phyloP scores from a whole-genome alignment of 2,329 filamentous ascomycete species.

The Tolypocladium tundrense region DNA sequence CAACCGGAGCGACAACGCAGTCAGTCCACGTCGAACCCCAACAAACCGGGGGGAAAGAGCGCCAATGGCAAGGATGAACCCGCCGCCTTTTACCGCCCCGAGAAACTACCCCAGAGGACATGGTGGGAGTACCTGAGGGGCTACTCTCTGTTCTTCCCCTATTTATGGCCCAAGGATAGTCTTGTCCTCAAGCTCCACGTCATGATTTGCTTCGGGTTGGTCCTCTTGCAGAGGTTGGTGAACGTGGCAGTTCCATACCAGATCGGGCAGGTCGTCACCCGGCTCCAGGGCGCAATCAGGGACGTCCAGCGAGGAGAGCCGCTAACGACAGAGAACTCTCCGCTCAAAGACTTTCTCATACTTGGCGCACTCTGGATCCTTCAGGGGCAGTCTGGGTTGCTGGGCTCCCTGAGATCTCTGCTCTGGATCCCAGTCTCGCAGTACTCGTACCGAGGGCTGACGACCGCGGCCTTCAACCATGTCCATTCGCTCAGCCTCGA shows the following conservation, averaged over 20 bases:
- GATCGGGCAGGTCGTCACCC: conserved; percentile 68
- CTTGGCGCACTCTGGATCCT: conserved; percentile 66
- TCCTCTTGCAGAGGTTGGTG: conserved; percentile 70
- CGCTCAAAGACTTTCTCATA: conserved; percentile 22
- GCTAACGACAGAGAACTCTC: conserved; percentile 22
- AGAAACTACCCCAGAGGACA: conserved; percentile 72
- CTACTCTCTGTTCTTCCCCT: conserved; percentile 90
- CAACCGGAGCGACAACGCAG: conserved; percentile 18
- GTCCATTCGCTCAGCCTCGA: conserved; percentile 92
- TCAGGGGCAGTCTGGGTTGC: conserved; percentile 78
- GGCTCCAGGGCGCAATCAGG: conserved; percentile 46
- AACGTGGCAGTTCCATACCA: conserved; percentile 81
- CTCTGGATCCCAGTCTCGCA: conserved; percentile 96
- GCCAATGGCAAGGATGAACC: conserved; percentile 44
- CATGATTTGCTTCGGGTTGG: conserved; percentile 68
- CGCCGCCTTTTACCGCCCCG: conserved; percentile 80
- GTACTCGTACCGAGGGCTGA: conserved; percentile 90
- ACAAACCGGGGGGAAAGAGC: conserved; percentile 18
- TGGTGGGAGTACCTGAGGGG: conserved; percentile 96
- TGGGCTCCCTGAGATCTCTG: conserved; percentile 71
- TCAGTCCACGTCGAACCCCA: conserved; percentile 28
- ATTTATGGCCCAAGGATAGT: conserved; percentile 87
- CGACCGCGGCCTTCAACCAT: conserved; percentile 92
- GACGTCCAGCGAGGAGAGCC: conserved; percentile 30
- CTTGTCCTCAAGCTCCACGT: conserved; percentile 65